Conservation (phyloP, 2,329 filamentous ascomycete species). For the Knoxdaviesia capensis region DNA sequence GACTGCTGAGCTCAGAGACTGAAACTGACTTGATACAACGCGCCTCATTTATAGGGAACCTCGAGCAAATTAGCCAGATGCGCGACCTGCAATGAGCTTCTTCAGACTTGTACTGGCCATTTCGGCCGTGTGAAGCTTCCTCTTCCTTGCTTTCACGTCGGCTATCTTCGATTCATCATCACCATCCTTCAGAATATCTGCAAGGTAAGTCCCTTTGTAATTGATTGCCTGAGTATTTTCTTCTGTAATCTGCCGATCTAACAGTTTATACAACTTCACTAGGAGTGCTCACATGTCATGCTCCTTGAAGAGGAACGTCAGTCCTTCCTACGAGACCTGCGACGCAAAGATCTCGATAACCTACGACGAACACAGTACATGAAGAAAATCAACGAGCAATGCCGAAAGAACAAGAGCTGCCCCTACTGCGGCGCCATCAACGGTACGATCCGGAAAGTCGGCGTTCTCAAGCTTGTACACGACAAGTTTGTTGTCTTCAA, state of each 20-base stretch:
- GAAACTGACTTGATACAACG: conserved; percentile 1
- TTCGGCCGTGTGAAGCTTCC: conserved; percentile 87
- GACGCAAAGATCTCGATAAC: conserved; percentile 69
- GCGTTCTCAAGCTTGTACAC: conserved; percentile 83
- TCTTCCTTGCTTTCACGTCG: conserved; percentile 85
- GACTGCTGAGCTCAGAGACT: not conserved
- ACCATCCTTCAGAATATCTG: conserved; percentile 87
- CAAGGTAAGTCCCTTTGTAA: conserved; percentile 31
- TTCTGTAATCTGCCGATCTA: not conserved
- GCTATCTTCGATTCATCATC: conserved; percentile 86
- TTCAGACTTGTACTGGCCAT: conserved; percentile 80
- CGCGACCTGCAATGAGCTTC: conserved; percentile 60
- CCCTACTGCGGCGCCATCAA: conserved; percentile 67
- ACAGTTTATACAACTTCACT: not conserved
- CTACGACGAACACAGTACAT: conserved; percentile 63
- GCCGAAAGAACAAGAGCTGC: conserved; percentile 69
- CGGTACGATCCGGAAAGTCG: conserved; percentile 78
- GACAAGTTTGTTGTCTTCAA: conserved; percentile 83
- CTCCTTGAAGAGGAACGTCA: conserved; percentile 65
- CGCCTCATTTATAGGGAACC: conserved; percentile 34
- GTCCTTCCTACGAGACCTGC: conserved; percentile 57
- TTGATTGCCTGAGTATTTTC: not conserved
- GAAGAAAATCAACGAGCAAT: conserved; percentile 78
- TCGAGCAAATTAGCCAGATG: conserved; percentile 69
- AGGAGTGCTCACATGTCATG: conserved; percentile 67